Conservation (phyloP, 768 basidiomycete species). For the Boletus rufocinnamomeus region DNA sequence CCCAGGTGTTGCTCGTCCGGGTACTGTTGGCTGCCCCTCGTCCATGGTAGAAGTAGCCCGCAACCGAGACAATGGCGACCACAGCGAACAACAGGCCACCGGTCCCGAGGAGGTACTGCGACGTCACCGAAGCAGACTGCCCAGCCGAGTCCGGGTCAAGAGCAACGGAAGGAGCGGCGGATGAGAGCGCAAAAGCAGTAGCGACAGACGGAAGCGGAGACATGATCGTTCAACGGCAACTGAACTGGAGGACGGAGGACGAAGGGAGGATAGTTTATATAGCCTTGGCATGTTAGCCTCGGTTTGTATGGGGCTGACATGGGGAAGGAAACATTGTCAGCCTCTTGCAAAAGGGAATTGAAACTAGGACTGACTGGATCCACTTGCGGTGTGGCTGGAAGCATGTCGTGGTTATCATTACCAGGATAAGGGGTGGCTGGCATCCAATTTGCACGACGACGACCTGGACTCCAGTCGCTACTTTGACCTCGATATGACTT, state of each 20-base stretch:
- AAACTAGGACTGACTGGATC: background rate
- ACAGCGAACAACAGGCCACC: slow-evolving; percentile 18
- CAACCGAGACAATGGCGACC: slow-evolving; percentile 16
- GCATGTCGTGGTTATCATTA: too few species aligned
- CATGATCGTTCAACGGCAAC: slow-evolving; percentile 16
- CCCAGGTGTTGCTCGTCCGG: slow-evolving; percentile 4
- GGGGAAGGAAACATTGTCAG: slow-evolving; percentile 4
- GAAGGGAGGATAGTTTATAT: slow-evolving; percentile 9
- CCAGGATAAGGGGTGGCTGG: background rate
- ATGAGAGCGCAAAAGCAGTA: slow-evolving; percentile 4
- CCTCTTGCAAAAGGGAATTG: background rate
- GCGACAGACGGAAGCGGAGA: slow-evolving; percentile 18
- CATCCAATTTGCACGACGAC: background rate
- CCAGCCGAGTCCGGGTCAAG: background rate
- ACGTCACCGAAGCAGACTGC: background rate
- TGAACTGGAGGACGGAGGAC: background rate
- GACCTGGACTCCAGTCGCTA: background rate
- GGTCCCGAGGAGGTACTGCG: slow-evolving; percentile 8
- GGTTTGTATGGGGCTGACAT: slow-evolving; percentile 7
- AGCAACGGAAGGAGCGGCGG: slow-evolving; percentile 4
- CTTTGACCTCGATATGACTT: background rate
- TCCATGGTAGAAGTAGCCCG: slow-evolving; percentile 18
- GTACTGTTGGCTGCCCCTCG: background rate
- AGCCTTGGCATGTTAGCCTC: slow-evolving; percentile 6
- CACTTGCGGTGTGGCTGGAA: too few species aligned